Evolutionary conservation across 106 monocot genomes (phyloP).

Genomic region (Vanilla planifolia): DNA sequence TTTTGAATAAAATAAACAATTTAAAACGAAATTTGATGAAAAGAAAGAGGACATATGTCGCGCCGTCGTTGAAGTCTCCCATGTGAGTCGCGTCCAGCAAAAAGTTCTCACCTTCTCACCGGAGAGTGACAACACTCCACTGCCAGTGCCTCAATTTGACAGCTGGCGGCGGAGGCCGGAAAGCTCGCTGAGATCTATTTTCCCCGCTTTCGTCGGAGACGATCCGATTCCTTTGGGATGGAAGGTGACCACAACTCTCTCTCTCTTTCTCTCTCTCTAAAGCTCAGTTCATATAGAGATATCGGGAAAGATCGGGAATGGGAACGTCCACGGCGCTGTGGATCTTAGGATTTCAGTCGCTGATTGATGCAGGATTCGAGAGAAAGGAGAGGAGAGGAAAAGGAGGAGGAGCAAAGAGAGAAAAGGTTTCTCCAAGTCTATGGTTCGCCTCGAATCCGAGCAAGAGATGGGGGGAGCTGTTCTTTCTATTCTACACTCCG

Average conservation of each 20-base stretch:
- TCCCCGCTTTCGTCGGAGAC: not conserved
- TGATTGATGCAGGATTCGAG: conserved; percentile 6
- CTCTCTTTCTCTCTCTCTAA: not conserved
- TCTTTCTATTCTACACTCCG: conserved; percentile 89
- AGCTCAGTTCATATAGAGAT: not conserved
- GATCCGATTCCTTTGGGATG: not conserved
- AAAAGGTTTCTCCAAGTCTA: conserved; percentile 11
- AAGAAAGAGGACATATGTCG: too few species aligned
- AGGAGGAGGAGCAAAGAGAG: not conserved
- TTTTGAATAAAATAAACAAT: too few species aligned
- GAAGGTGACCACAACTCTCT: not conserved
- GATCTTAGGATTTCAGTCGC: not conserved
- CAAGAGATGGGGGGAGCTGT: conserved; percentile 88
- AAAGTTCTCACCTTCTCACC: too few species aligned
- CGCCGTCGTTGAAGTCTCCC: too few species aligned
- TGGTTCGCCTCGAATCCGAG: conserved; percentile 76
- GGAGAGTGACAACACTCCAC: too few species aligned
- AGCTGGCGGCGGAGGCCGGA: too few species aligned
- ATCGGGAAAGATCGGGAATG: too few species aligned
- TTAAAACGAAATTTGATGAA: too few species aligned
- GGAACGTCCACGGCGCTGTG: too few species aligned
- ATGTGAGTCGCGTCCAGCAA: too few species aligned
- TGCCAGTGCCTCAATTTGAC: too few species aligned
- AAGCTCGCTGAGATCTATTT: not conserved
- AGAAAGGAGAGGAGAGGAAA: not conserved